Base-by-base conservation (phyloP, 768 basidiomycete genomes). In the Leucocoprinus birnbaumii region DNA sequence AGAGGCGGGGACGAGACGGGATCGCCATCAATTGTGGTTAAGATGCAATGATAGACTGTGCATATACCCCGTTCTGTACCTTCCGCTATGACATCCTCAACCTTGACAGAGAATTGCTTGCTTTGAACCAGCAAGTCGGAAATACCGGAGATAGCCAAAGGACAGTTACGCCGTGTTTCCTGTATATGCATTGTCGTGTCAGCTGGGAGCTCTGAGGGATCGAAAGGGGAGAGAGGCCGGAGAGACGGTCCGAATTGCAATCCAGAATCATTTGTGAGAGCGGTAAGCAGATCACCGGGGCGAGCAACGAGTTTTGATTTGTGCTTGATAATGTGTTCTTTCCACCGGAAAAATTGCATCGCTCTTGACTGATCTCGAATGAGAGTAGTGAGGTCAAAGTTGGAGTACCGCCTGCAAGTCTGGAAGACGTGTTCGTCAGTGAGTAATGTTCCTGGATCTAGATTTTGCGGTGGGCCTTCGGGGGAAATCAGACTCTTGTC, bases 291-390 rank as follows among this genome's bases (percentile, higher is more conserved):
- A 44, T 63, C 66, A 19, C 35, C 42, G 24, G 61, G 55, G 42
- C 25, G 52, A 44, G 61, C 57, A 48, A 65, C 53, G 22, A 59
- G 51, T 50, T 60, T 61, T 0, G 58, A 47, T 42, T 51, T 31
- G 9, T 59, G 46, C 37, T 52, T 42, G 35, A 53, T 45, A n/a
- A 66, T 58, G 48, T 61, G 48, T 19, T 53, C 49, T 13, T 58
- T 57, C 66, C 66, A 67, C 41, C 65, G 65, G 56, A 66, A 65
- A 51, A 66, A 66, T 54, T 67, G 66, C 38, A 65, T 57, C 8
- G 66, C 63, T 35, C 61, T 43, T 57, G 53, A 48, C 21, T 53
- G 62, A 59, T 66, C 59, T 41, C 59, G 58, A 27, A 60, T 37
- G 44, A 67, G 50, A 56, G 62, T 68, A 11, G 35, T 50, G 21